Evolutionary conservation across 345 rosid species (phyloP), one percentile per base, ranked within the genome.

Genomic region (Hibiscus mutabilis): DNA sequence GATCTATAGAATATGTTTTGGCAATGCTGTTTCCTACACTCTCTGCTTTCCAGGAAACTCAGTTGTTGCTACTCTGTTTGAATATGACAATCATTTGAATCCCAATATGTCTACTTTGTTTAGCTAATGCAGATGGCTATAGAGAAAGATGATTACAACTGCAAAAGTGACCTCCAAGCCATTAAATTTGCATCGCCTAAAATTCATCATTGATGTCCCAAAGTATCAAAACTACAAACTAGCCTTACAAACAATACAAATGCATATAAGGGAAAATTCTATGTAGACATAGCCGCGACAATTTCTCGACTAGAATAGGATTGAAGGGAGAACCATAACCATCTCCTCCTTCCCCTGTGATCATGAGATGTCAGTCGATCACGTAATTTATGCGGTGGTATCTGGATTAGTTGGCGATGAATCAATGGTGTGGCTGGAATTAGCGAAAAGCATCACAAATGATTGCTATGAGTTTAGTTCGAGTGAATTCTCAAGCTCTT

Each of bases 271-370:
- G 14, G 56, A 56, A n/a, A 51, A 69, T 70, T 40, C 5, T 16
- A 24, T 44, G 65, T 57, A 58, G 73, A 22, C 44, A 40, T 40
- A 37, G 35, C n/a, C 73, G 13, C 14, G 16, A 27, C 35, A 64
- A 5, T 16, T 47, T 57, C 27, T 57, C 10, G 2, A 67, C 71
- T 25, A 4, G 59, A 16, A n/a, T 49, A 47, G 42, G 70, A 29
- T 27, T 2, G 42, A 67, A 49, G 25, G 71, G 59, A 66, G 71
- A 67, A 11, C 11, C n/a, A 58, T 42, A 58, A 4, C 66, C 73
- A 70, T 44, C 42, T 42, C n/a, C 73, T 40, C 53, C 42, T 37
- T 40, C 66, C 66, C 66, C 56, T 15, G 24, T 4, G 56, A 33
- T 4, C 6, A 33, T 19, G 12, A 69, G 31, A 69, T 55, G 47